Percentiles rank a stretch among this genome's conserved stretches.
Conservation (phyloP, 345 rosid species). For the Trapa bicornis region DNA sequence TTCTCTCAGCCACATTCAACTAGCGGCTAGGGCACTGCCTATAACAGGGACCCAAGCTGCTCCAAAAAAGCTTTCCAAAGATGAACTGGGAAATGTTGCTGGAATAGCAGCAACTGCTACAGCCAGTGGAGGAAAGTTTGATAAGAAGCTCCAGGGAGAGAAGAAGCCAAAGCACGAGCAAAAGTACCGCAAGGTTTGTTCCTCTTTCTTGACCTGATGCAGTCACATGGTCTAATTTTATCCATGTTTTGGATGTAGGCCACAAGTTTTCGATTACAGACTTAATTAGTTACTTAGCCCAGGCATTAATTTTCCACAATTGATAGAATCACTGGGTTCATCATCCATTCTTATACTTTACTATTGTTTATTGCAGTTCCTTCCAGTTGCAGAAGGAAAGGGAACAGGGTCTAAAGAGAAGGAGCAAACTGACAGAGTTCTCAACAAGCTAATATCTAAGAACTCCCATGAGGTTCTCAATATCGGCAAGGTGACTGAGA, state of each 20-base stretch:
- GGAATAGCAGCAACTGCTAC: constrained; percentile 84
- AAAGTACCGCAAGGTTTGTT: constrained; percentile 72
- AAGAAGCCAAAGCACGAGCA: constrained; percentile 67
- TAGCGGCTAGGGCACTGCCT: constrained; percentile 79
- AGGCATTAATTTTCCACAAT: not conserved
- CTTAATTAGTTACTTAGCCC: not conserved
- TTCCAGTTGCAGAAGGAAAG: constrained; percentile 59
- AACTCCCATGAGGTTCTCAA: constrained; percentile 81
- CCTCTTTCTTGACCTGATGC: not conserved
- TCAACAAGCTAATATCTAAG: constrained; percentile 63
- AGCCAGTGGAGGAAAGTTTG: constrained; percentile 95
- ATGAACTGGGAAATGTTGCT: constrained; percentile 67
- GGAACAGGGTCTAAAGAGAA: constrained; percentile 53
- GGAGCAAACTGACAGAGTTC: constrained; percentile 72
- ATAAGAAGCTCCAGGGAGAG: constrained; percentile 75
- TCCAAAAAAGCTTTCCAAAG: constrained; percentile 53
- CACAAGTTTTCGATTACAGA: not conserved
- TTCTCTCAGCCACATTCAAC: constrained; percentile 59
- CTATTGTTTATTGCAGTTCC: constrained; percentile 31
- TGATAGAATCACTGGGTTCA: not conserved
- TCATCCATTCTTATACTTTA: not conserved
- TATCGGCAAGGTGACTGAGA: constrained; percentile 44
- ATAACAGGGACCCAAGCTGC: constrained; percentile 67
- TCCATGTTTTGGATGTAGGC: not conserved
- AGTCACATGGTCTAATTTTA: not conserved